Evolutionary conservation across 148 eudicot genomes (phyloP).

Genomic region (Fagopyrum tataricum): DNA sequence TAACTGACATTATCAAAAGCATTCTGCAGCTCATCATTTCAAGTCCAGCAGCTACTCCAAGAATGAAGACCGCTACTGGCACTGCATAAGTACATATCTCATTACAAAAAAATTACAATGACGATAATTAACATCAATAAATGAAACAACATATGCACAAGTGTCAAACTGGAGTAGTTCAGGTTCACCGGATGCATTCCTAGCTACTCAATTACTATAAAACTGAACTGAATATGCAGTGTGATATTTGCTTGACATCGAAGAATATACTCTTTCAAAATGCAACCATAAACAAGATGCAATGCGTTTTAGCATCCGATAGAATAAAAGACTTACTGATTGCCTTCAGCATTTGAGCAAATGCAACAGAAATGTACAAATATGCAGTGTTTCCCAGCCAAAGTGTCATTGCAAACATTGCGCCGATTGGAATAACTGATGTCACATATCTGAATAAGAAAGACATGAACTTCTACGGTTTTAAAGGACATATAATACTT

Average conservation of each 20-base stretch:
- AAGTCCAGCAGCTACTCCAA: constrained; percentile 94
- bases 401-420: constrained; percentile 97
- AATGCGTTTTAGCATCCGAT: not conserved
- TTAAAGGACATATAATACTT: not conserved
- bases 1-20: constrained; percentile 94
- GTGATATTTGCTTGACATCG: not conserved
- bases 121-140: not conserved
- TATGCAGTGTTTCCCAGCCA: constrained; percentile 99
- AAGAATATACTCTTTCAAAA: not conserved
- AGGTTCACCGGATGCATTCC: constrained; percentile 10
- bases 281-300: not conserved
- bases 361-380: constrained; percentile 93
- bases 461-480: not conserved
- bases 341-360: constrained; percentile 99
- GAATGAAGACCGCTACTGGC: constrained; percentile 95
- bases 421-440: constrained; percentile 94
- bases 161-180: not conserved
- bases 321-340: constrained; percentile 56
- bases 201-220: not conserved
- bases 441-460: constrained; percentile 54
- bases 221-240: not conserved
- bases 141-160: not conserved
- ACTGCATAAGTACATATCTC: constrained; percentile 29
- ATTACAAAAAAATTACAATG: not conserved
- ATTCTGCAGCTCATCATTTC: constrained; percentile 92